Evolutionary conservation across 768 basidiomycete genomes (phyloP).

Genomic region (Boletus fagicola): DNA sequence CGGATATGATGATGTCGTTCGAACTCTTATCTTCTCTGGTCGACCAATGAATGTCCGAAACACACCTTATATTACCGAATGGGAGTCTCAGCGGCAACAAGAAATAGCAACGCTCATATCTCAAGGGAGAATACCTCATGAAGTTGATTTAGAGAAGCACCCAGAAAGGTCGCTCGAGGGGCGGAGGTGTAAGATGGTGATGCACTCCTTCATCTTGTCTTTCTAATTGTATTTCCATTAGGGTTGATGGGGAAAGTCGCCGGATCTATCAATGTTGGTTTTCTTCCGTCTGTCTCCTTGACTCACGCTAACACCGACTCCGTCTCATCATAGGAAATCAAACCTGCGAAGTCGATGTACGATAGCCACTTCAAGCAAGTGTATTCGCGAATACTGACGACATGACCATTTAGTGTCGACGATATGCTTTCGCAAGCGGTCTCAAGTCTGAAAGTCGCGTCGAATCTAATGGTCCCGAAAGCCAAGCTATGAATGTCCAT

Average conservation of each 20-base stretch:
- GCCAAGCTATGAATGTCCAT: conserved; percentile 45
- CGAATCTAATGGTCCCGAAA: conserved; percentile 40
- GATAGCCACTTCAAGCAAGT: conserved; percentile 19
- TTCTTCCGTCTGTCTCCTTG: background rate
- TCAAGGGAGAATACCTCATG: conserved; percentile 72
- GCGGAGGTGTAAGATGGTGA: conserved; percentile 49
- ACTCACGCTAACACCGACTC: conserved; percentile 2
- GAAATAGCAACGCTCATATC: conserved; percentile 61
- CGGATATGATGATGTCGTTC: conserved; percentile 70
- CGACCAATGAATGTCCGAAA: conserved; percentile 80
- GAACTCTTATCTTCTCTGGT: conserved; percentile 74
- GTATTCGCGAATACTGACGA: conserved; percentile 11
- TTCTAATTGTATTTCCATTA: conserved; percentile 24
- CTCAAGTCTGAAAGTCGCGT: conserved; percentile 48
- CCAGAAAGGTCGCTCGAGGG: conserved; percentile 66
- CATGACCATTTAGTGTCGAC: conserved; percentile 56
- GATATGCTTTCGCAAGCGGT: conserved; percentile 75
- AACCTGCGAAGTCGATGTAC: conserved; percentile 82
- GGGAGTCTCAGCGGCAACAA: conserved; percentile 61
- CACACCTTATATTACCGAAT: conserved; percentile 75
- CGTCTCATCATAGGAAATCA: conserved; percentile 54
- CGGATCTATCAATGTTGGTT: conserved; percentile 58
- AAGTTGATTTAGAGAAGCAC: conserved; percentile 63
- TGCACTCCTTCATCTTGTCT: background rate
- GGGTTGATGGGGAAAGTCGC: conserved; percentile 82